Conservation (phyloP, 345 rosid species). For the Citrus medica region DNA sequence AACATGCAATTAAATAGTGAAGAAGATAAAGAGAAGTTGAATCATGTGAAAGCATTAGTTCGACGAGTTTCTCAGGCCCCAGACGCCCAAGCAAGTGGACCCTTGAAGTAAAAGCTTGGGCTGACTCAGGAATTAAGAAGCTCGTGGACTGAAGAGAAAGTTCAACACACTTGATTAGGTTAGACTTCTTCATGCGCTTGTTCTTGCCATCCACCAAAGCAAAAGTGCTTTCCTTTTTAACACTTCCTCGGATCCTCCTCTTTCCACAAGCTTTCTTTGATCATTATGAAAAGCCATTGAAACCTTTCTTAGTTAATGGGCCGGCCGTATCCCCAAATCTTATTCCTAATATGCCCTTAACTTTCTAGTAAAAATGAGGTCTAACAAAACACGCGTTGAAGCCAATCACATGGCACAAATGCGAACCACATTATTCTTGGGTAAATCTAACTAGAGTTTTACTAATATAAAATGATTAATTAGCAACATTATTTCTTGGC, state of each 20-base stretch:
- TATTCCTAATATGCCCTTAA: neutral
- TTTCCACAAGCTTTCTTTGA: neutral
- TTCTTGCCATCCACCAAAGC: slow-evolving; percentile 9
- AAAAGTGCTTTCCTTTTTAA: neutral
- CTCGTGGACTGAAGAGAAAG: slow-evolving; percentile 1
- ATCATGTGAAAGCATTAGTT: neutral
- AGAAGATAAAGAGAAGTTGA: neutral
- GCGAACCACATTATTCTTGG: too few species aligned
- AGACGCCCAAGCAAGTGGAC: neutral
- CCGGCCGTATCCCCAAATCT: neutral
- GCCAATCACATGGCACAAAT: too few species aligned
- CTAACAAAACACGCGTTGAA: too few species aligned
- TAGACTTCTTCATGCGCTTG: neutral
- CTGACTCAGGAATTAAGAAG: neutral
- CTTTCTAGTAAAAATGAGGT: too few species aligned
- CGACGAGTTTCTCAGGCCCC: neutral
- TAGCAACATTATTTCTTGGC: too few species aligned
- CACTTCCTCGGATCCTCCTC: slow-evolving; percentile 7
- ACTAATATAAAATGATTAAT: too few species aligned
- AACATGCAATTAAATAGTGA: neutral
- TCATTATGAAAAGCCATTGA: neutral
- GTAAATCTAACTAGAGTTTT: too few species aligned
- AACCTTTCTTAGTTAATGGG: neutral
- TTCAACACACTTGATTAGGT: neutral
- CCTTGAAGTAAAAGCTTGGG: neutral